Conservation (phyloP, 164 flowering plant species). For the Umbellularia californica region DNA sequence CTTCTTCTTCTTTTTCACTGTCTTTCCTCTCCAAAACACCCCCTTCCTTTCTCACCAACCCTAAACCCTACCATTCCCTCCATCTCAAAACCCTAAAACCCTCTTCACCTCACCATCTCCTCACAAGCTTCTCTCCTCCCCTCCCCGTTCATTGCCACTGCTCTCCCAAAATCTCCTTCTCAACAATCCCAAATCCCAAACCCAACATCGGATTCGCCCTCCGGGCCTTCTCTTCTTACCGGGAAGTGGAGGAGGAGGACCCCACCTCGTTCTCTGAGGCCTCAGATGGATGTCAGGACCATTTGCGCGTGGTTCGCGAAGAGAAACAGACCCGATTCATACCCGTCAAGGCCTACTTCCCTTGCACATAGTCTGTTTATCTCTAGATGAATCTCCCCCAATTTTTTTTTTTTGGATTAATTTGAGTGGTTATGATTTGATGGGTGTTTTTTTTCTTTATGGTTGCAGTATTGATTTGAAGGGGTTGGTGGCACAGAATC, state of each 20-base stretch:
- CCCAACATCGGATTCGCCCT: background rate
- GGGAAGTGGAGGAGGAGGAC: slow-evolving; percentile 4
- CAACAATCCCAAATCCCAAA: background rate
- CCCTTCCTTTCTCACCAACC: background rate
- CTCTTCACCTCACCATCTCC: background rate
- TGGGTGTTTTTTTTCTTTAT: background rate
- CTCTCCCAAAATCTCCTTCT: background rate
- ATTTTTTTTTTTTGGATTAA: background rate
- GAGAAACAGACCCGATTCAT: slow-evolving; percentile 23
- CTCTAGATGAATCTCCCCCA: background rate
- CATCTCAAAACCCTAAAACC: background rate
- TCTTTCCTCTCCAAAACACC: background rate
- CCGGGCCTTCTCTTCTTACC: slow-evolving; percentile 1
- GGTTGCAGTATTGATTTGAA: slow-evolving; percentile 77
- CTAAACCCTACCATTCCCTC: background rate
- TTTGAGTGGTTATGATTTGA: background rate
- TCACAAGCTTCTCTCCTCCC: background rate
- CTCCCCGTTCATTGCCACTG: background rate
- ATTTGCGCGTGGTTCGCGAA: background rate
- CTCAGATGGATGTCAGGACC: too few relatives aligned
- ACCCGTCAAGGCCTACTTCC: slow-evolving; percentile 80
- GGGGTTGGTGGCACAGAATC: slow-evolving; percentile 69
- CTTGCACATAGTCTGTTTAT: slow-evolving; percentile 53
- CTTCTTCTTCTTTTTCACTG: background rate
- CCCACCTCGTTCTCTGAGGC: background rate